These are phyloP conservation scores for Fusarium acutatum DNA, from an alignment of 2,329 filamentous ascomycete genomes.

Conservation along the genomic window DNA sequence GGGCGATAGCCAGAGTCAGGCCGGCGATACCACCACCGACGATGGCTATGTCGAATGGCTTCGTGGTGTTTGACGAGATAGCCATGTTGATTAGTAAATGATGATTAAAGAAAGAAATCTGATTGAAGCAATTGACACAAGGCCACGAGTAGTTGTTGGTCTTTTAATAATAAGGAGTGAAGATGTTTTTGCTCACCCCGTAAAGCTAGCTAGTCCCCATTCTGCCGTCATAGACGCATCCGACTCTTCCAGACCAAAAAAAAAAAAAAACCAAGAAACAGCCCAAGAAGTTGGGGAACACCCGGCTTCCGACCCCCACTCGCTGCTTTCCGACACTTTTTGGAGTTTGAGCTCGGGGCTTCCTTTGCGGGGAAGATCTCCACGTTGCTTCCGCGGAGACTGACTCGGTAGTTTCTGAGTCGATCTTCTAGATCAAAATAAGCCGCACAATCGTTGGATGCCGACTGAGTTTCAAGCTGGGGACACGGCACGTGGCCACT, in stretches of 20 bases:
- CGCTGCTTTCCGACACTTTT: neutral
- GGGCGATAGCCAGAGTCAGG: conserved; percentile 56
- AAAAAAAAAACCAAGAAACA: neutral
- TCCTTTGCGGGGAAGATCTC: conserved; percentile 12
- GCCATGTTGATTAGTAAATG: neutral
- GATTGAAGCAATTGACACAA: neutral
- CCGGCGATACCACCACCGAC: conserved; percentile 63
- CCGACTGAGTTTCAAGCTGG: neutral
- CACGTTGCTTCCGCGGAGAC: neutral
- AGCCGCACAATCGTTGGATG: neutral
- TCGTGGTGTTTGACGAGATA: conserved; percentile 1
- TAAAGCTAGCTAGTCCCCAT: neutral
- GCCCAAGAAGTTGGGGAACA: neutral
- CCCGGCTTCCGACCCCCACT: conserved; percentile 18
- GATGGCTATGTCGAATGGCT: conserved; percentile 51
- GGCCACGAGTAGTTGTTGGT: neutral
- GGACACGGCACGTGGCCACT: neutral
- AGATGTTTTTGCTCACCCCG: neutral
- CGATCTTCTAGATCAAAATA: neutral
- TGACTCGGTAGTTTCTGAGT: conserved; percentile 1
- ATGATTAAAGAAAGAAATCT: neutral
- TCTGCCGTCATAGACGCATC: conserved; percentile 7
- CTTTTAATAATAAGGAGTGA: neutral
- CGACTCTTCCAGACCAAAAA: neutral
- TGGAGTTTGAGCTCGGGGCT: neutral